Evolutionary conservation across 148 eudicot species (phyloP).

Genomic region (Fagopyrum tataricum): DNA sequence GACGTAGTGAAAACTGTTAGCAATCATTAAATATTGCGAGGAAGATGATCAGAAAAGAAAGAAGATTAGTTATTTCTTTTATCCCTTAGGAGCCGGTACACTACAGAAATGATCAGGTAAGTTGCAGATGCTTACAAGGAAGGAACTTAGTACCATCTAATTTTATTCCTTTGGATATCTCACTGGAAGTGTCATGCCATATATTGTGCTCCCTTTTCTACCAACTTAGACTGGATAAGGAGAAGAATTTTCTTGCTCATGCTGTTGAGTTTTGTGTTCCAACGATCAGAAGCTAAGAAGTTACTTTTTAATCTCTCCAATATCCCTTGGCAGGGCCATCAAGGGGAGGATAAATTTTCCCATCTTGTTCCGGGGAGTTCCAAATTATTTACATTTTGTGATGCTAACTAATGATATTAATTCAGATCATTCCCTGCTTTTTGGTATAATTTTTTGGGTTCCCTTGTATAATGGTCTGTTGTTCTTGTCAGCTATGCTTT

Average conservation of each 20-base stretch:
- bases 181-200: not conserved
- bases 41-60: not conserved
- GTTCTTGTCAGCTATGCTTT: conserved; percentile 68
- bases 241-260: not conserved
- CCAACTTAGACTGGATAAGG: not conserved
- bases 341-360: too few species aligned
- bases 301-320: not conserved
- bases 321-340: not conserved
- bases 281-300: not conserved
- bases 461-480: not conserved
- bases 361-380: not conserved
- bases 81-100: too few species aligned
- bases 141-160: not conserved
- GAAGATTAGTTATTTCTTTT: too few species aligned
- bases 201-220: not conserved
- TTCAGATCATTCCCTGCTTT: not conserved
- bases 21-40: not conserved
- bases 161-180: not conserved
- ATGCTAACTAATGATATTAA: not conserved
- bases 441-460: not conserved
- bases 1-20: not conserved
- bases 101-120: not conserved
- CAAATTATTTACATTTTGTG: not conserved
- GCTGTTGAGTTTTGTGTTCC: not conserved
- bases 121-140: not conserved